Base-by-base conservation (phyloP, 805 yeast genomes). In the Saturnispora besseyi region DNA sequence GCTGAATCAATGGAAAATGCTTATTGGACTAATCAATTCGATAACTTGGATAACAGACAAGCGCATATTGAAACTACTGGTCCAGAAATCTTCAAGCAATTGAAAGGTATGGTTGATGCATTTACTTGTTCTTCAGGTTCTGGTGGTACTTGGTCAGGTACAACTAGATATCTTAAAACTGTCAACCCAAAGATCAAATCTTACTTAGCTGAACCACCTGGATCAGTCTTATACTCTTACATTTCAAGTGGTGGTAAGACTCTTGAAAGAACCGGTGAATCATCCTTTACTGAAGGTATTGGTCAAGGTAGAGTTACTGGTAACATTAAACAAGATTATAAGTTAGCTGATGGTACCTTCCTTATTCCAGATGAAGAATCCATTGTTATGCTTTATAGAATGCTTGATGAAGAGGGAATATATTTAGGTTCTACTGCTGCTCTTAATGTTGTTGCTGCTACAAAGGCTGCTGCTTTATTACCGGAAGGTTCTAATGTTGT, bases 21-120 rank as follows among this genome's bases (percentile, higher is more conserved):
- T 0, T 90, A 86, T 15, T 89, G 96, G 96, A 90, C 96, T n/a
- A 83, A 88, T 64, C 96, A 88, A 64, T 89, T 88, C 63, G 96
- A 89, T 64, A 89, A 89, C 65, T 62, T 74, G 24, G 95, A 93
- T 53, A 88, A 89, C 68, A 76, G 96, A 62, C 87, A 84, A 65
- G 89, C 96, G 0, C 96, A 88, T 63, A 81, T 87, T 55, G 88
- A 85, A 58, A 81, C 95, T 50, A 88, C 96, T 0, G 96, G 96
- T 0, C 96, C 96, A 5, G 96, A 87, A 65, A 89, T 88, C 58
- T 85, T 91, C 88, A 79, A 82, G 13, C 96, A 89, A 64, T 73
- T 89, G 55, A 68, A 82, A 51, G 93, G 91, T n/a, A 71, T 81
- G 59, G 81, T 88, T 33, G 88, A 84, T 60, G 96, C 85, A 0